These are phyloP conservation scores for Lecanosticta acicola DNA, from an alignment of 2,329 filamentous ascomycete genomes.

Conservation along the genomic window DNA sequence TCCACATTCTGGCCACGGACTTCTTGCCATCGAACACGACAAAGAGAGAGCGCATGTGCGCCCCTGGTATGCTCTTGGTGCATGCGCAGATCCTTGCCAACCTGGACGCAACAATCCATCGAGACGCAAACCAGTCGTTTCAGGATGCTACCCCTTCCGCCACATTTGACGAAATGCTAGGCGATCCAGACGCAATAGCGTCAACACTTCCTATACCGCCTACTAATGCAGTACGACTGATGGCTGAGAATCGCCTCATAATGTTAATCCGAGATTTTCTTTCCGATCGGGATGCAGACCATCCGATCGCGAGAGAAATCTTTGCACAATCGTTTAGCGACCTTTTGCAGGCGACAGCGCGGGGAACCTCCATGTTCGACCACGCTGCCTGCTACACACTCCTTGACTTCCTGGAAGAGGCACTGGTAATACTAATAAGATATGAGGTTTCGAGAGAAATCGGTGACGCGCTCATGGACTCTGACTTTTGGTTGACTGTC, in stretches of 20 bases:
- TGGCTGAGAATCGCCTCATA: slow-evolving; percentile 84
- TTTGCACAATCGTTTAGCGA: slow-evolving; percentile 72
- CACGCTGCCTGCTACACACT: slow-evolving; percentile 79
- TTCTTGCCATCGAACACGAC: slow-evolving; percentile 45
- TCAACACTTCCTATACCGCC: slow-evolving; percentile 57
- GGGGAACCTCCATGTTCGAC: slow-evolving; percentile 72
- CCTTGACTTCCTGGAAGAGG: slow-evolving; percentile 87
- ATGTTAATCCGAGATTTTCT: slow-evolving; percentile 77
- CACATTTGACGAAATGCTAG: slow-evolving; percentile 62
- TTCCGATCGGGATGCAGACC: slow-evolving; percentile 53
- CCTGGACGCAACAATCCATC: slow-evolving; percentile 77
- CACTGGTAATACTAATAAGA: slow-evolving; percentile 60
- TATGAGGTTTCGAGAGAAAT: slow-evolving; percentile 48
- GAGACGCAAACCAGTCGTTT: slow-evolving; percentile 52
- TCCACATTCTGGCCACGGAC: slow-evolving; percentile 71
- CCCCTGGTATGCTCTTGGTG: slow-evolving; percentile 72
- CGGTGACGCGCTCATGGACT: slow-evolving; percentile 56
- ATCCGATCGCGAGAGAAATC: slow-evolving; percentile 54
- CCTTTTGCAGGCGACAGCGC: slow-evolving; percentile 67
- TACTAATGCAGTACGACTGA: slow-evolving; percentile 67
- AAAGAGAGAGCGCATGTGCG: slow-evolving; percentile 54
- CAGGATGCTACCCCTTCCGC: slow-evolving; percentile 44
- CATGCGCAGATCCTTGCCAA: slow-evolving; percentile 76
- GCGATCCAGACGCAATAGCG: slow-evolving; percentile 61
- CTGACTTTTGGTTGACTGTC: slow-evolving; percentile 79